Percentiles rank a stretch among this genome's conserved stretches.
Evolutionary conservation across 179 eudicot species (phyloP).

Genomic region (Gypsophila paniculata): DNA sequence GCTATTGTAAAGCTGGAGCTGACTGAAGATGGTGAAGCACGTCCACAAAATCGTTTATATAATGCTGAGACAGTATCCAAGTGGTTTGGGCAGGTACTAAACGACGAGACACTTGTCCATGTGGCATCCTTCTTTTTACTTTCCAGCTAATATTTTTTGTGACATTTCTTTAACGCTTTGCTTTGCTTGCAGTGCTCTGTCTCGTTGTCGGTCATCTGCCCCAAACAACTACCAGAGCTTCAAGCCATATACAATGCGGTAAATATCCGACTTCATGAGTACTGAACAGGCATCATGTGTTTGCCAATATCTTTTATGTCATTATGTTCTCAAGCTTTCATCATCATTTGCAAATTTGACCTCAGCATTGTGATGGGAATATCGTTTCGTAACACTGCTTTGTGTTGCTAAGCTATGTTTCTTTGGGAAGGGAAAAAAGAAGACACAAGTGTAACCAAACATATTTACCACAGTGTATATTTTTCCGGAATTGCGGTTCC

Average conservation of each 20-base stretch:
- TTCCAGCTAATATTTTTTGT: neutral
- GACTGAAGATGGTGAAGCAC: conserved; percentile 33
- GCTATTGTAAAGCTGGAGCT: conserved; percentile 47
- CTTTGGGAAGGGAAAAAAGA: too few relatives aligned
- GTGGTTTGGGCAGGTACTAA: conserved; percentile 66
- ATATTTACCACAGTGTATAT: too few relatives aligned
- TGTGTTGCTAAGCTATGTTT: too few relatives aligned
- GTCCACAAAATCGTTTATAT: conserved; percentile 29
- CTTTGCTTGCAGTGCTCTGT: conserved; percentile 68
- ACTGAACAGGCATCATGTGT: neutral
- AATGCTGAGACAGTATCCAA: conserved; percentile 87
- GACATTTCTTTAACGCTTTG: conserved; percentile 13
- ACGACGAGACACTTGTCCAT: neutral
- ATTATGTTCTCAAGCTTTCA: neutral
- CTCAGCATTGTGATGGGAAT: too few relatives aligned
- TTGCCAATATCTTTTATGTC: neutral
- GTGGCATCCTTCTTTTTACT: neutral
- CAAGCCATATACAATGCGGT: conserved; percentile 75
- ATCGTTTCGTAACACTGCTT: too few relatives aligned
- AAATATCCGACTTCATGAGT: conserved; percentile 27
- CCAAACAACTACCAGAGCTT: conserved; percentile 70
- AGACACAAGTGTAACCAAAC: too few relatives aligned
- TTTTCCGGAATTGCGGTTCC: too few relatives aligned
- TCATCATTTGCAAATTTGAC: too few relatives aligned
- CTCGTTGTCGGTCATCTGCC: conserved; percentile 86